Conservation (phyloP, 2,329 filamentous ascomycete genomes). For the Bipolaris cookei region DNA sequence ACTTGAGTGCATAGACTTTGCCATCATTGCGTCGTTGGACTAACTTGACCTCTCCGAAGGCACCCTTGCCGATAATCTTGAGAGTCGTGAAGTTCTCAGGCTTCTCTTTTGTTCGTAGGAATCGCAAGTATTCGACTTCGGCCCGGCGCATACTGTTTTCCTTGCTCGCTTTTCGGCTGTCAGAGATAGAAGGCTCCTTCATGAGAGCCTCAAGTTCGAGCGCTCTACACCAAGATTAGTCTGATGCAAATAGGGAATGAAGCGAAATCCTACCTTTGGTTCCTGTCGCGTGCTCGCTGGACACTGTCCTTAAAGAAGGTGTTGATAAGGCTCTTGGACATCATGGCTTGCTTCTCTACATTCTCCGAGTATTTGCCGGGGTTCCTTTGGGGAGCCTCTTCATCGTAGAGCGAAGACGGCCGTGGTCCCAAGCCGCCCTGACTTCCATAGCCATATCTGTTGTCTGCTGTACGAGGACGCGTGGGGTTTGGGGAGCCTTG, state of each 20-base stretch:
- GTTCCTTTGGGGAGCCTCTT: slow-evolving; percentile 76
- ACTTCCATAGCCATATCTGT: slow-evolving; percentile 64
- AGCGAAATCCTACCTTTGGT: slow-evolving; percentile 75
- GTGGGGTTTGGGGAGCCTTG: slow-evolving; percentile 73
- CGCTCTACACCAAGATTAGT: slow-evolving; percentile 65
- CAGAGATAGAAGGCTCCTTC: slow-evolving; percentile 74
- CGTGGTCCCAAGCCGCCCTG: slow-evolving; percentile 73
- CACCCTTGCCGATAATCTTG: slow-evolving; percentile 98
- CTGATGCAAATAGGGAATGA: neutral
- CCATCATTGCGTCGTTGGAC: slow-evolving; percentile 95
- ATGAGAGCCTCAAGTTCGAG: slow-evolving; percentile 90
- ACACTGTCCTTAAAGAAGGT: slow-evolving; percentile 98
- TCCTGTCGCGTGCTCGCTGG: slow-evolving; percentile 91
- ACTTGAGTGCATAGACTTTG: slow-evolving; percentile 98
- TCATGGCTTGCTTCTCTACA: slow-evolving; percentile 74
- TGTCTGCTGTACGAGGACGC: slow-evolving; percentile 84
- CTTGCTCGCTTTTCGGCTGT: slow-evolving; percentile 80
- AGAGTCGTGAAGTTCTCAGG: slow-evolving; percentile 94
- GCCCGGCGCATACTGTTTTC: slow-evolving; percentile 84
- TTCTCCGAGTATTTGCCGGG: slow-evolving; percentile 89
- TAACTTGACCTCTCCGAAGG: slow-evolving; percentile 96
- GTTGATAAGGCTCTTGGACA: slow-evolving; percentile 69
- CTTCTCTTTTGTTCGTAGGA: slow-evolving; percentile 89
- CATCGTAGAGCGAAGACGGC: slow-evolving; percentile 61
- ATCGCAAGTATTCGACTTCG: slow-evolving; percentile 91